Percentiles rank a stretch among this genome's conserved stretches.
phyloP scores from a whole-genome alignment of 768 basidiomycete genomes.

The Mycena crocata region DNA sequence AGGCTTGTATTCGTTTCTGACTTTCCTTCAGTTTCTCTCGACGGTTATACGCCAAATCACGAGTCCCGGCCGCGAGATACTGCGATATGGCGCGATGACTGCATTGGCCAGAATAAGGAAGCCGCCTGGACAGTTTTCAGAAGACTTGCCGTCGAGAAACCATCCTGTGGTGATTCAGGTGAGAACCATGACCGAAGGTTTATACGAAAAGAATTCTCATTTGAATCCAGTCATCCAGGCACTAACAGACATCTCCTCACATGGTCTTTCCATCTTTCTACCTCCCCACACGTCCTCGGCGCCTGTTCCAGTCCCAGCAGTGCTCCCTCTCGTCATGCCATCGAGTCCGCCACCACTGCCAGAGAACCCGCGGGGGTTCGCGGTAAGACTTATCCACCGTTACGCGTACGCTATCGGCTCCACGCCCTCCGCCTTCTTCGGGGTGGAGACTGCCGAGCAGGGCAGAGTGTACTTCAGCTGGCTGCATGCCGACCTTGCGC shows the following conservation, averaged over 20 bases:
- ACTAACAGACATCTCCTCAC: conserved; percentile 26
- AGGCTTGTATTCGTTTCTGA: not conserved
- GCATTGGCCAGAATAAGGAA: conserved; percentile 24
- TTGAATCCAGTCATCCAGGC: conserved; percentile 21
- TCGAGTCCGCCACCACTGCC: conserved; percentile 28
- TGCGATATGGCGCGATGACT: conserved; percentile 21
- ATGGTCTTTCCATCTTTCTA: conserved; percentile 26
- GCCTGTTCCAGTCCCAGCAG: conserved; percentile 30
- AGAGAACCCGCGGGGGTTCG: conserved; percentile 39
- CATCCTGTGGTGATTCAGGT: conserved; percentile 35
- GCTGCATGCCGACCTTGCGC: conserved; percentile 39
- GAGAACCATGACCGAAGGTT: not conserved
- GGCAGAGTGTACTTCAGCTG: conserved; percentile 27
- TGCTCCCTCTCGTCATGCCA: conserved; percentile 33
- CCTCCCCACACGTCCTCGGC: conserved; percentile 22
- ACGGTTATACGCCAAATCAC: conserved; percentile 28
- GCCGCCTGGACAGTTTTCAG: conserved; percentile 31
- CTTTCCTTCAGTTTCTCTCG: not conserved
- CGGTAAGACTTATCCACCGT: conserved; percentile 46
- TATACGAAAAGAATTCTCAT: not conserved
- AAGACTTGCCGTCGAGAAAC: conserved; percentile 22
- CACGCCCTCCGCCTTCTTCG: conserved; percentile 35
- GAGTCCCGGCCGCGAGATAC: conserved; percentile 7
- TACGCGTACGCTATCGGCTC: conserved; percentile 48
- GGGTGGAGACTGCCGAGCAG: conserved; percentile 21